Evolutionary conservation across 257 asterid species (phyloP).

Genomic region (Przewalskia tangutica): DNA sequence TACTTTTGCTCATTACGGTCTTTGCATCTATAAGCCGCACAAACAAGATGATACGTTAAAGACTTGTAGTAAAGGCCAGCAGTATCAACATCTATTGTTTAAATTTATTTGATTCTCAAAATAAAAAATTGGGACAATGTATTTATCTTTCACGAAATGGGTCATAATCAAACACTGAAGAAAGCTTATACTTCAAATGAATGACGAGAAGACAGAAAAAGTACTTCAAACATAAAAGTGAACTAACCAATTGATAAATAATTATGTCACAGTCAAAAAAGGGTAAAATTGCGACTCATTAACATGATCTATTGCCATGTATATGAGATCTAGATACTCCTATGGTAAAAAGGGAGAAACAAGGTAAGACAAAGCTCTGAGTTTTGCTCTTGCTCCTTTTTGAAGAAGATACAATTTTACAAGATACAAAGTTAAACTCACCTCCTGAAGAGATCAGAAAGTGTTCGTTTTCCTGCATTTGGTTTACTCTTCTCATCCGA

Average conservation of each 20-base stretch:
- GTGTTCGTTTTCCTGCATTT: not conserved
- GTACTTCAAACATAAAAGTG: not conserved
- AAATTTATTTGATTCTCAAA: not conserved
- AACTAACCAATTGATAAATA: not conserved
- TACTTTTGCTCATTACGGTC: not conserved
- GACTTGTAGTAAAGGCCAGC: not conserved
- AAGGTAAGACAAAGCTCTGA: not conserved
- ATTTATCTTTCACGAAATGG: too few species aligned
- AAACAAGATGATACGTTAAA: not conserved
- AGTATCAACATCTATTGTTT: not conserved
- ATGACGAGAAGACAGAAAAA: not conserved
- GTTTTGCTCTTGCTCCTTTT: not conserved
- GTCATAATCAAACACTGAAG: not conserved
- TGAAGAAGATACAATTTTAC: not conserved
- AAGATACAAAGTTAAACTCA: not conserved
- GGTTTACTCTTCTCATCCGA: not conserved
- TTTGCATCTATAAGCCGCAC: not conserved
- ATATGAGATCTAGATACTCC: not conserved
- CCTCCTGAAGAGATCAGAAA: conserved; percentile 21
- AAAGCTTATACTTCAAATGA: not conserved
- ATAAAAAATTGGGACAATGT: not conserved
- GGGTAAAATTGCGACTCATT: not conserved
- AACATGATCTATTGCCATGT: not conserved
- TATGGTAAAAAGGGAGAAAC: not conserved
- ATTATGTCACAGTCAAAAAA: not conserved